Conservation (phyloP, 2,329 filamentous ascomycete species). For the Fusarium sp. region DNA sequence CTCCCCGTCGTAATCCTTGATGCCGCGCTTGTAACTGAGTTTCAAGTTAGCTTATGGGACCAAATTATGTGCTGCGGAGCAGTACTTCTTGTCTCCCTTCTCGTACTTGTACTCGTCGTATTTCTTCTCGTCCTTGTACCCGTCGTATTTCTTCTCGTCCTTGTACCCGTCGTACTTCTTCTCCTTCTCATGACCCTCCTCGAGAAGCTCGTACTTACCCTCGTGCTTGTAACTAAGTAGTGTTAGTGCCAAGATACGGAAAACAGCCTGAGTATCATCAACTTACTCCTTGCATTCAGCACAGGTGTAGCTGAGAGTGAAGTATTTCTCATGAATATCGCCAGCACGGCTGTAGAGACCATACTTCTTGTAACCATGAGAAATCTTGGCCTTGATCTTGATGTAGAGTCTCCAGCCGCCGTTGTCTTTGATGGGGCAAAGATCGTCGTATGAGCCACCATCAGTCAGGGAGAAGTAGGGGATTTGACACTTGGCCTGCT, state of each 20-base stretch:
- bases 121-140: neutral
- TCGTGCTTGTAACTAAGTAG: conserved; percentile 14
- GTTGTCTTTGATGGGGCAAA: conserved; percentile 43
- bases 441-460: conserved; percentile 40
- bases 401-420: conserved; percentile 47
- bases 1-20: neutral
- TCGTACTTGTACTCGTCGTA: conserved; percentile 12
- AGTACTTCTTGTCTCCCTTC: conserved; percentile 8
- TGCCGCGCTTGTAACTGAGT: neutral
- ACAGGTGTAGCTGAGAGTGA: conserved; percentile 45
- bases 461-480: conserved; percentile 43
- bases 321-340: conserved; percentile 41
- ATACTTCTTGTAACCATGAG: conserved; percentile 39
- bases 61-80: neutral
- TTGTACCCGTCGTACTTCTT: conserved; percentile 9
- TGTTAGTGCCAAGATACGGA: neutral
- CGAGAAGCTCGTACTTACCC: conserved; percentile 26
- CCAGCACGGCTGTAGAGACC: conserved; percentile 42
- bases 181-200: neutral
- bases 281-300: conserved; percentile 43
- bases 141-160: neutral
- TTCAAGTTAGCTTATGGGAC: neutral
- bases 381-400: conserved; percentile 41
- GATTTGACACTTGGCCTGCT: conserved; percentile 43
- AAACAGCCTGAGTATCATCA: neutral